These are phyloP conservation scores for Filosporella fistucella DNA, from an alignment of 495 filamentous ascomycete genomes.

Conservation along the genomic window DNA sequence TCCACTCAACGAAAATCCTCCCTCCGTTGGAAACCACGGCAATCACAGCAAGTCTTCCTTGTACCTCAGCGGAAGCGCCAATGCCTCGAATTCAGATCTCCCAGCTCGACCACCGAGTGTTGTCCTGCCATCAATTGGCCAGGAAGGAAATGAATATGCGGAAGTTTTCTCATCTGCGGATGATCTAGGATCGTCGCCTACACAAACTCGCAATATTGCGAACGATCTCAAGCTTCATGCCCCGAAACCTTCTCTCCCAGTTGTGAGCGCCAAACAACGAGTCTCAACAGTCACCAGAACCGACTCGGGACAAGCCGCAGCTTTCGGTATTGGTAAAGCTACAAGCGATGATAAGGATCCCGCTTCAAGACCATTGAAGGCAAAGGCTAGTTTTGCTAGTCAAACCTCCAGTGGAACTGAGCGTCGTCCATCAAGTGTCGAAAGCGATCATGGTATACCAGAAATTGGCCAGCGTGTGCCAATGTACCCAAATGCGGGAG, in stretches of 20 bases:
- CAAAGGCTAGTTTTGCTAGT: conserved; percentile 56
- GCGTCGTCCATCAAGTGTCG: conserved; percentile 28
- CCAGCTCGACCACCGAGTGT: conserved; percentile 62
- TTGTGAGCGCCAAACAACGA: conserved; percentile 70
- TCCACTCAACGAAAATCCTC: conserved; percentile 68
- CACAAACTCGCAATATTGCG: conserved; percentile 73
- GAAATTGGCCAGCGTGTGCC: conserved; percentile 87
- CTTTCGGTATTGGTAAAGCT: conserved; percentile 72
- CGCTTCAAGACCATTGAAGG: conserved; percentile 47
- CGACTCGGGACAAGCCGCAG: conserved; percentile 77
- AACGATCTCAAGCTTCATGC: conserved; percentile 83
- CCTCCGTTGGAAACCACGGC: conserved; percentile 27
- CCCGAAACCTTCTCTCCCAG: conserved; percentile 81
- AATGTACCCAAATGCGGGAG: conserved; percentile 90
- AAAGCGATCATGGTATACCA: conserved; percentile 81
- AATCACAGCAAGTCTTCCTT: conserved; percentile 31
- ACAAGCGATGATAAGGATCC: conserved; percentile 59
- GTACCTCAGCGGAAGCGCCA: conserved; percentile 37
- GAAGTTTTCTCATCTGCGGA: conserved; percentile 41
- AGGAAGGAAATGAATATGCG: conserved; percentile 88
- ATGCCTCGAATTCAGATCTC: conserved; percentile 39
- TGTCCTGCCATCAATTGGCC: conserved; percentile 78
- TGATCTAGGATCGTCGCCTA: conserved; percentile 42
- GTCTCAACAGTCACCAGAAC: conserved; percentile 82
- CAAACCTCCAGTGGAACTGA: conserved; percentile 43